phyloP scores from a whole-genome alignment of 768 basidiomycete genomes.

The Psilocybe subaeruginosa region DNA sequence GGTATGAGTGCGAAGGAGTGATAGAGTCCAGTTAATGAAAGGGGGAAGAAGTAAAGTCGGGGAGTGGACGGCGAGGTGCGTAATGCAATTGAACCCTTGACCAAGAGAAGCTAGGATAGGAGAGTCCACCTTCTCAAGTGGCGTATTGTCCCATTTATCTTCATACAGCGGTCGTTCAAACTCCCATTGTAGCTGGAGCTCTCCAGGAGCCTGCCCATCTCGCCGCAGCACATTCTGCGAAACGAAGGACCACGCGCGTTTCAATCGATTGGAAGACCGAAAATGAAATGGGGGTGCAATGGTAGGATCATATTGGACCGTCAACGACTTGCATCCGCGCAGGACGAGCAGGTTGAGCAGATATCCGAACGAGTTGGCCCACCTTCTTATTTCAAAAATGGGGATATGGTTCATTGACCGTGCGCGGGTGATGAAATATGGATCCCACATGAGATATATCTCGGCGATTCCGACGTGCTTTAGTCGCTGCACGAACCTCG shows the following conservation, averaged over 20 bases:
- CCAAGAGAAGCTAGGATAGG: conserved; percentile 6
- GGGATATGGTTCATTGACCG: conserved; percentile 11
- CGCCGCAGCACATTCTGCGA: conserved; percentile 9
- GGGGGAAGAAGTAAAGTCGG: conserved; percentile 23
- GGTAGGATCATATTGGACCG: conserved; percentile 21
- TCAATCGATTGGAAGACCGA: conserved; percentile 7
- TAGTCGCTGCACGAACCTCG: conserved; percentile 16
- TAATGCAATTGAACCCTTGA: conserved; percentile 11
- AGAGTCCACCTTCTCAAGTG: conserved; percentile 7
- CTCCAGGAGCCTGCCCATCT: conserved; percentile 2
- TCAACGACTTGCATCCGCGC: conserved; percentile 20
- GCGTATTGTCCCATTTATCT: conserved; percentile 4
- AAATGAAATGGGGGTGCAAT: conserved; percentile 19
- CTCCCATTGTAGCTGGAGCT: conserved; percentile 17
- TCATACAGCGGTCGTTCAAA: conserved; percentile 17
- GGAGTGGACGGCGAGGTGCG: conserved; percentile 20
- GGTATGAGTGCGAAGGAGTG: conserved; percentile 16
- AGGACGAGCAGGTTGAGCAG: conserved; percentile 22
- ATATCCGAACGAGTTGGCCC: conserved; percentile 16
- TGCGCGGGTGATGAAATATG: conserved; percentile 17
- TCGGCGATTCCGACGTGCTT: conserved; percentile 14
- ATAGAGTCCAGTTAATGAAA: conserved; percentile 23
- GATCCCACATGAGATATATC: conserved; percentile 26
- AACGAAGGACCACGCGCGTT: conserved; percentile 16
- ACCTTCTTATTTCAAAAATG: conserved; percentile 17